Conservation (phyloP, 1,284 basidiomycete species). For the Malassezia psittaci region DNA sequence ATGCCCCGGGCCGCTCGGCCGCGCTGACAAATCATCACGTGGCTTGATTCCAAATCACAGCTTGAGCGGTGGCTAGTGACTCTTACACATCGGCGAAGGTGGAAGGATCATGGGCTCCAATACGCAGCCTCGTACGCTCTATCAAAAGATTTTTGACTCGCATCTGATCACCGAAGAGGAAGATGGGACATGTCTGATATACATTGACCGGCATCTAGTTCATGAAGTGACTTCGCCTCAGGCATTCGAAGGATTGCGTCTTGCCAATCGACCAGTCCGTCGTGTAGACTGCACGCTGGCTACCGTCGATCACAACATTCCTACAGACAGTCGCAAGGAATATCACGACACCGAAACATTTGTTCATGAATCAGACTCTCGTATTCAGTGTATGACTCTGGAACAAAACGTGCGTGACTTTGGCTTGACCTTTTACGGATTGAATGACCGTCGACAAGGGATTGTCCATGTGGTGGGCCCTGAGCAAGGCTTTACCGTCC, state of each 20-base stretch:
- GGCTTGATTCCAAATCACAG: slow-evolving; percentile 4
- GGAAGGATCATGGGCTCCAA: background rate
- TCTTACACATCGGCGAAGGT: no score
- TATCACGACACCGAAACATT: slow-evolving; percentile 44
- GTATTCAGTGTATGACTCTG: slow-evolving; percentile 43
- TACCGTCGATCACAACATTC: slow-evolving; percentile 47
- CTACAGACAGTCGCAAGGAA: slow-evolving; percentile 37
- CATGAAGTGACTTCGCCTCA: slow-evolving; percentile 47
- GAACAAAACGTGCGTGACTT: slow-evolving; percentile 46
- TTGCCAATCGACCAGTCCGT: slow-evolving; percentile 35
- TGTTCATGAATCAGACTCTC: slow-evolving; percentile 40
- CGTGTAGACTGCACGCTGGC: slow-evolving; percentile 45
- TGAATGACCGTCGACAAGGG: slow-evolving; percentile 43
- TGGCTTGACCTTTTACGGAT: slow-evolving; percentile 45
- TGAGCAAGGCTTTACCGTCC: slow-evolving; percentile 46
- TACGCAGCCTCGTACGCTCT: slow-evolving; percentile 30
- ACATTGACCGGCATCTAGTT: slow-evolving; percentile 45
- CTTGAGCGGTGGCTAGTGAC: no score
- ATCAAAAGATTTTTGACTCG: slow-evolving; percentile 45
- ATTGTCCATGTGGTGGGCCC: slow-evolving; percentile 47
- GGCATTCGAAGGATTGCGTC: slow-evolving; percentile 43
- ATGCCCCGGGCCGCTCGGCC: slow-evolving; percentile 15
- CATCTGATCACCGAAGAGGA: slow-evolving; percentile 39
- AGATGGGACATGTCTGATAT: slow-evolving; percentile 40
- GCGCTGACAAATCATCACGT: slow-evolving; percentile 7